Conservation (phyloP, 192 early-diverging fungal species). For the Chytriomyces sp. region DNA sequence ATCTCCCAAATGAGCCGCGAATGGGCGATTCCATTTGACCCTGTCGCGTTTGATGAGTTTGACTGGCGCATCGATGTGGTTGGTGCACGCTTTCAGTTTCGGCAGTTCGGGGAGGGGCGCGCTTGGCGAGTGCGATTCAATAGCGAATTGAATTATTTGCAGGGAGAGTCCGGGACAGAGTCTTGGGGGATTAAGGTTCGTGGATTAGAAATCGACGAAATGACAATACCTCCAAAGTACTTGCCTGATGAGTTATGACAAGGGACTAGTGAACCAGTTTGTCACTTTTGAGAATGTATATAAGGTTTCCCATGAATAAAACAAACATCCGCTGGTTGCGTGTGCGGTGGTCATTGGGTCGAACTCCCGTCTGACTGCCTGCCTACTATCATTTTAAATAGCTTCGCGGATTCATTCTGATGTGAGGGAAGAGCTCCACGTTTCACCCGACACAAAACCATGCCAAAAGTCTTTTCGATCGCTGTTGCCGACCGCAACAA, state of each 20-base stretch:
- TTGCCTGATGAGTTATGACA: no score
- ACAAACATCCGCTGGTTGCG: no score
- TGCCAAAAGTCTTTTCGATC: constrained; percentile 28
- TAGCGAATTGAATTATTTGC: constrained; percentile 4
- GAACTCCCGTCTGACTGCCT: no score
- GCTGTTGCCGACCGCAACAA: constrained; percentile 6
- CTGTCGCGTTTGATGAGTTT: constrained; percentile 3
- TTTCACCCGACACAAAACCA: neutral
- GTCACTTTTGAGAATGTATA: no score
- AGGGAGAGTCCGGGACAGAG: neutral
- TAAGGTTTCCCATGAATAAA: no score
- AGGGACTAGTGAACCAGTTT: no score
- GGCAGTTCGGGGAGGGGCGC: neutral
- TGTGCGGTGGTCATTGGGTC: no score
- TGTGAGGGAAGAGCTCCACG: no score
- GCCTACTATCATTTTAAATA: no score
- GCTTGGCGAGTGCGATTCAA: neutral
- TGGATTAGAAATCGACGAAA: neutral
- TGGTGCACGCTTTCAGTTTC: neutral
- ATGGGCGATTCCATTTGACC: constrained; percentile 1
- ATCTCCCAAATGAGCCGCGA: neutral
- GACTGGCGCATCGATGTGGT: neutral
- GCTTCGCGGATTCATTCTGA: no score
- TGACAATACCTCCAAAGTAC: neutral
- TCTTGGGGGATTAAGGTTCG: neutral